A percentile compares a stretch with the other conserved stretches of the same genome.
Conservation (phyloP, 805 yeast species). For the Yueomyces sp. region DNA sequence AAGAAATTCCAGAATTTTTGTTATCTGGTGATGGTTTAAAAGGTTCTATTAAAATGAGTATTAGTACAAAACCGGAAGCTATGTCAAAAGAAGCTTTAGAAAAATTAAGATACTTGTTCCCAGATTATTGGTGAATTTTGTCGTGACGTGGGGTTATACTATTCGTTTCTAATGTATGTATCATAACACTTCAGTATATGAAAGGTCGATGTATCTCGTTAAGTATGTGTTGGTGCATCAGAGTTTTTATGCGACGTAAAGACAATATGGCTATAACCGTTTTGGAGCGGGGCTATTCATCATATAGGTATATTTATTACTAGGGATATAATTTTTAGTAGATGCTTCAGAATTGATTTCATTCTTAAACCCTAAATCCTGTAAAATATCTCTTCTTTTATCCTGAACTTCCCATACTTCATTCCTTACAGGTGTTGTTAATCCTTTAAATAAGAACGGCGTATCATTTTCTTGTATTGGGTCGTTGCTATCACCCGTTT, state of each 20-base stretch:
- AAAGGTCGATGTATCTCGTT: background rate
- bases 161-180: no score
- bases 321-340: slow-evolving; percentile 19
- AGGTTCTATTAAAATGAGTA: slow-evolving; percentile 70
- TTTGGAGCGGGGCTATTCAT: slow-evolving; percentile 20
- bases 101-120: slow-evolving; percentile 78
- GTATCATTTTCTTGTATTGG: slow-evolving; percentile 3
- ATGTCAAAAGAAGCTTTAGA: slow-evolving; percentile 59
- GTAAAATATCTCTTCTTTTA: slow-evolving; percentile 12
- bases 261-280: no score
- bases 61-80: slow-evolving; percentile 63
- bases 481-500: background rate
- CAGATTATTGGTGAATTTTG: slow-evolving; percentile 66
- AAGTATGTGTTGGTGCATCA: background rate
- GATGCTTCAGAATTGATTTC: background rate
- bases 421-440: slow-evolving; percentile 14
- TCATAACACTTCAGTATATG: background rate
- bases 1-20: slow-evolving; percentile 39
- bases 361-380: slow-evolving; percentile 10
- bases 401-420: background rate
- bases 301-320: slow-evolving; percentile 23
- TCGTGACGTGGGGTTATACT: no score
- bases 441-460: slow-evolving; percentile 19
- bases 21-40: slow-evolving; percentile 55
- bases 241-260: background rate